A percentile compares a stretch with the other conserved stretches of the same genome.
Conservation (phyloP, 768 basidiomycete species). For the Sporobolomyces roseus region DNA sequence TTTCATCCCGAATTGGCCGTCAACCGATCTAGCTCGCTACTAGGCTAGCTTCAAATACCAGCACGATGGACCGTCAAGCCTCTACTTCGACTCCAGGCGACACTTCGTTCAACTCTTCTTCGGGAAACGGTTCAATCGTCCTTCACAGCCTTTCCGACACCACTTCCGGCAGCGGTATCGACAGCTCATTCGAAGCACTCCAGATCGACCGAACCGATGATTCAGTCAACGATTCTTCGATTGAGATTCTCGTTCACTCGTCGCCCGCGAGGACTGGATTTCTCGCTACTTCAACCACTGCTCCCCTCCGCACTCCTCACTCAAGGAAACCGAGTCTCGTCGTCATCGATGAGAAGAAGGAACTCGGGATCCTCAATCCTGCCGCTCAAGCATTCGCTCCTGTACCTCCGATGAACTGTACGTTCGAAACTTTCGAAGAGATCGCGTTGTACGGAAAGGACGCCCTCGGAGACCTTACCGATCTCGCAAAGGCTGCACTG, state of each 20-base stretch:
- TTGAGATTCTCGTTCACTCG: constrained; percentile 22
- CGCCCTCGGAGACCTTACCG: constrained; percentile 18
- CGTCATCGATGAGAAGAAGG: constrained; percentile 3
- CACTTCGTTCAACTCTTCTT: background rate
- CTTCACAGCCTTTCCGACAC: background rate
- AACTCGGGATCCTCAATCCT: constrained; percentile 19
- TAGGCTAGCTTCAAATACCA: no score
- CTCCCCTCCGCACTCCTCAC: background rate
- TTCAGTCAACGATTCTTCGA: constrained; percentile 9
- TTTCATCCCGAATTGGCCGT: no score
- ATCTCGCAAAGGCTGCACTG: constrained; percentile 13
- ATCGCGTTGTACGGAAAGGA: constrained; percentile 23
- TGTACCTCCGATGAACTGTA: no score
- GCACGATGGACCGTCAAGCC: background rate
- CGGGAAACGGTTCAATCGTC: constrained; percentile 5
- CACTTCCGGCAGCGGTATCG: background rate
- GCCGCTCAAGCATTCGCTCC: constrained; percentile 7
- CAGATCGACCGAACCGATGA: background rate
- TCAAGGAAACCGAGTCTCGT: background rate
- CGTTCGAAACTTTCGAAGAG: background rate
- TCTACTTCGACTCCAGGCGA: background rate
- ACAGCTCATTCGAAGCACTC: constrained; percentile 14
- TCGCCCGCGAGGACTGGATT: background rate
- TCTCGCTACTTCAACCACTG: background rate
- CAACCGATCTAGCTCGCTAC: no score